Percentiles rank a stretch among this genome's conserved stretches.
These are phyloP conservation scores for Blastocladiella emersonii DNA, from an alignment of 371 early-diverging fungal genomes.

Conservation along the genomic window DNA sequence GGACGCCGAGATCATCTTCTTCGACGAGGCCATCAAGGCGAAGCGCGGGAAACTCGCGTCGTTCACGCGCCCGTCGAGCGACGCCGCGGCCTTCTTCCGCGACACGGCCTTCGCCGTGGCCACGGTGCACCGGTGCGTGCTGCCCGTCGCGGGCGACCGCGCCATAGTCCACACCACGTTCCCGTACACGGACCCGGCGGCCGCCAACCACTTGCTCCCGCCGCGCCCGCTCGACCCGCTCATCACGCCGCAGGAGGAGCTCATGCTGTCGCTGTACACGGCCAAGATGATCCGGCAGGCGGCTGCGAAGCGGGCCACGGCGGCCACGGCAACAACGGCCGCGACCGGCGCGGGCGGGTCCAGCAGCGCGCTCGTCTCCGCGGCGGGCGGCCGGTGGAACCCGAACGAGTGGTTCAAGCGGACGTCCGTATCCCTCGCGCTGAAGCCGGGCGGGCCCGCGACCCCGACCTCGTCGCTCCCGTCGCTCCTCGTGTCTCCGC, in stretches of 20 bases:
- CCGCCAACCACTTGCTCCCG: no score
- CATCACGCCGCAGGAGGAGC: background rate
- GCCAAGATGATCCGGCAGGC: background rate
- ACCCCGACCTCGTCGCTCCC: no score
- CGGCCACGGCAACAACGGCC: background rate
- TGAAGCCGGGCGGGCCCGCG: no score
- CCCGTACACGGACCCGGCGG: background rate
- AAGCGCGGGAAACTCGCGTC: background rate
- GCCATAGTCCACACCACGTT: background rate
- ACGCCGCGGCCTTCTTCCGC: background rate
- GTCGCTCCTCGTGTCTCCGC: no score
- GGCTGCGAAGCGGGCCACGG: background rate
- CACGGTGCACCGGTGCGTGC: background rate
- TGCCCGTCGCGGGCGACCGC: background rate
- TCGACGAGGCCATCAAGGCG: background rate
- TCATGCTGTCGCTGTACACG: background rate
- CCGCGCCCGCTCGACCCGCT: background rate
- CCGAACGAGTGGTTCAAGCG: no score
- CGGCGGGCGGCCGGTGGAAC: no score
- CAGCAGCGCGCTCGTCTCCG: no score
- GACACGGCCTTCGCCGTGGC: background rate
- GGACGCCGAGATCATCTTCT: background rate
- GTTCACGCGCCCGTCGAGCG: background rate
- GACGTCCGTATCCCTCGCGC: no score
- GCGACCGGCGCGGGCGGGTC: no score